These are phyloP conservation scores for Acanthochlamys bracteata DNA, from an alignment of 106 monocot genomes.

Conservation along the genomic window DNA sequence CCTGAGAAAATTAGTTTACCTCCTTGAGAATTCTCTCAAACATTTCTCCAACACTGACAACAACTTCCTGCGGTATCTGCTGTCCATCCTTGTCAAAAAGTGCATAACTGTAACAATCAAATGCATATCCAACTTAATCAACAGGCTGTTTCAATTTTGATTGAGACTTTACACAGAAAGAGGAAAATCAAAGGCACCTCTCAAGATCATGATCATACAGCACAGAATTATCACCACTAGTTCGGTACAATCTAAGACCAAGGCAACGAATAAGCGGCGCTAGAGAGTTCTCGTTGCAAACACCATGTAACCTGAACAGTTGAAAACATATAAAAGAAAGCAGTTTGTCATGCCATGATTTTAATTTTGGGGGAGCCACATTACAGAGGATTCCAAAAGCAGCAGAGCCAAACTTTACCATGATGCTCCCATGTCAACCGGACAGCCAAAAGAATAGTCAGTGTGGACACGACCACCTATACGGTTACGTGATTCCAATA, in stretches of 20 bases:
- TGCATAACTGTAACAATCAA: constrained; percentile 51
- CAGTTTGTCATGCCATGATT: background rate
- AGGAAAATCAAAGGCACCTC: constrained; percentile 29
- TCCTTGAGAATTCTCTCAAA: constrained; percentile 88
- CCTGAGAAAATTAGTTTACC: constrained; percentile 16
- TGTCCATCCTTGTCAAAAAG: constrained; percentile 66
- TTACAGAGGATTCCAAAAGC: background rate
- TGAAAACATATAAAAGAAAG: background rate
- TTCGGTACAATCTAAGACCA: constrained; percentile 76
- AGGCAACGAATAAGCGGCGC: constrained; percentile 83
- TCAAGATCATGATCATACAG: constrained; percentile 96
- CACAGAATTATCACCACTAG: constrained; percentile 94
- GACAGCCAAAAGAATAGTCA: constrained; percentile 93
- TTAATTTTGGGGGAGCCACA: background rate
- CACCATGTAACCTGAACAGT: constrained; percentile 80
- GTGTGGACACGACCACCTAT: constrained; percentile 91
- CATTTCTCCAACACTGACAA: constrained; percentile 65
- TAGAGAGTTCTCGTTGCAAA: constrained; percentile 92
- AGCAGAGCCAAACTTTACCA: constrained; percentile 35
- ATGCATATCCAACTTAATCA: background rate
- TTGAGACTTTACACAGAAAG: too few relatives aligned
- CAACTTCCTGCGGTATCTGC: constrained; percentile 73
- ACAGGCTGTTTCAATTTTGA: too few relatives aligned
- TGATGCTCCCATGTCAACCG: constrained; percentile 96
- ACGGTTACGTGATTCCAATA: constrained; percentile 82